Evolutionary conservation across 1,284 basidiomycete species (phyloP).

Genomic region (Vanrija sp.): DNA sequence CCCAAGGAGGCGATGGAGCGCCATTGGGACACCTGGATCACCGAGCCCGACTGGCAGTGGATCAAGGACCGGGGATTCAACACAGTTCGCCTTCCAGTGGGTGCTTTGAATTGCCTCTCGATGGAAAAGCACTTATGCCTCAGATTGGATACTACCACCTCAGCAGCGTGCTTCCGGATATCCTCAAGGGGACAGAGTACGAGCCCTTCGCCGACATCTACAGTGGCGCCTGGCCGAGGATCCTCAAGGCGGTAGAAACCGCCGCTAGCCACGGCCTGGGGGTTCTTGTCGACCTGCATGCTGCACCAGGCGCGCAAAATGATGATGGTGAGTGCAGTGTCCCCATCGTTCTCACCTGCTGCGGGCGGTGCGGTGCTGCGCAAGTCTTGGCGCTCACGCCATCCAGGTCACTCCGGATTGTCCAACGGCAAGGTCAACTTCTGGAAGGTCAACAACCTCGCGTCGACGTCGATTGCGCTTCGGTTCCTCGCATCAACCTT

Average conservation of each 20-base stretch:
- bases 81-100: constrained; percentile 74
- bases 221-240: constrained; percentile 66
- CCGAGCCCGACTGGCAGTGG: constrained; percentile 67
- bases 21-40: constrained; percentile 80
- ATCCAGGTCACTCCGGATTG: constrained; percentile 40
- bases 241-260: constrained; percentile 62
- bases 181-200: constrained; percentile 71
- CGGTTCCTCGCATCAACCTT: constrained; percentile 52
- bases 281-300: constrained; percentile 61
- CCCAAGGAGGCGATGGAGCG: constrained; percentile 59
- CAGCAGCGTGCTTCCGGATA: constrained; percentile 58
- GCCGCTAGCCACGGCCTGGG: constrained; percentile 67
- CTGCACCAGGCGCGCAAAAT: constrained; percentile 52
- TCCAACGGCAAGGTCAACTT: constrained; percentile 45
- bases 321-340: constrained; percentile 42
- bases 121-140: not conserved
- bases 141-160: constrained; percentile 74
- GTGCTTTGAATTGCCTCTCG: constrained; percentile 25
- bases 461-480: constrained; percentile 56
- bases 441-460: constrained; percentile 54
- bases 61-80: constrained; percentile 71
- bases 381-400: not conserved
- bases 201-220: constrained; percentile 59
- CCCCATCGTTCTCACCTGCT: constrained; percentile 15
- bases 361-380: not conserved